phyloP scores from a whole-genome alignment of 345 rosid genomes.

The Citrus australasica region DNA sequence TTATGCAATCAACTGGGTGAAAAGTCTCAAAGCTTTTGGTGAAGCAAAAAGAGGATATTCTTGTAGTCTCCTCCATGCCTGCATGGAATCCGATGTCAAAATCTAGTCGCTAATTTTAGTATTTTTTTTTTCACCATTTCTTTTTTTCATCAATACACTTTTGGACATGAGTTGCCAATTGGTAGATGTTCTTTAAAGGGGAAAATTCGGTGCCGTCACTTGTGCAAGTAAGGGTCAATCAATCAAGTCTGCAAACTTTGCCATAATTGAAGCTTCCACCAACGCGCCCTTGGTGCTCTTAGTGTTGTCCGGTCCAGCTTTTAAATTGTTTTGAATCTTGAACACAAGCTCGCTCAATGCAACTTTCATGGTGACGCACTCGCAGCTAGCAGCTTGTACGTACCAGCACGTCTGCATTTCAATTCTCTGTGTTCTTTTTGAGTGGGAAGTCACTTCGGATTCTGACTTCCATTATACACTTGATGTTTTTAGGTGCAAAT shows the following conservation, averaged over 20 bases:
- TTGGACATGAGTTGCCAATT: neutral
- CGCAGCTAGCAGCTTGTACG: neutral
- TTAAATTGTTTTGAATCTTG: neutral
- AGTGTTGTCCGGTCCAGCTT: constrained; percentile 21
- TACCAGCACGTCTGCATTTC: neutral
- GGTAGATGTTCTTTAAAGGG: constrained; percentile 12
- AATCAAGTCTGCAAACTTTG: neutral
- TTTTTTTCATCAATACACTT: neutral
- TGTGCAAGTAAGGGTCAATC: constrained; percentile 15
- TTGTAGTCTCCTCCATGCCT: neutral
- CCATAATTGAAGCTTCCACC: neutral
- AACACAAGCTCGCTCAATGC: neutral
- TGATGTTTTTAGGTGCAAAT: constrained; percentile 3
- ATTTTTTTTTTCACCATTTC: neutral
- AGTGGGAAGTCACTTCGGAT: constrained; percentile 23
- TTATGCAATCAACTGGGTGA: neutral
- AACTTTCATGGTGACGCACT: constrained; percentile 1
- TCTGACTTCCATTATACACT: constrained; percentile 10
- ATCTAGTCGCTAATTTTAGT: neutral
- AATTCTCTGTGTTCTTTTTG: neutral
- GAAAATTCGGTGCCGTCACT: constrained; percentile 7
- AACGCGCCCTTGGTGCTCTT: neutral
- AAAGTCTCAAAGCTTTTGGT: neutral
- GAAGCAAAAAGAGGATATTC: neutral
- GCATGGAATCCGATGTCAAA: neutral